phyloP scores from a whole-genome alignment of 2,329 filamentous ascomycete species.

The Peltaster fructicola region DNA sequence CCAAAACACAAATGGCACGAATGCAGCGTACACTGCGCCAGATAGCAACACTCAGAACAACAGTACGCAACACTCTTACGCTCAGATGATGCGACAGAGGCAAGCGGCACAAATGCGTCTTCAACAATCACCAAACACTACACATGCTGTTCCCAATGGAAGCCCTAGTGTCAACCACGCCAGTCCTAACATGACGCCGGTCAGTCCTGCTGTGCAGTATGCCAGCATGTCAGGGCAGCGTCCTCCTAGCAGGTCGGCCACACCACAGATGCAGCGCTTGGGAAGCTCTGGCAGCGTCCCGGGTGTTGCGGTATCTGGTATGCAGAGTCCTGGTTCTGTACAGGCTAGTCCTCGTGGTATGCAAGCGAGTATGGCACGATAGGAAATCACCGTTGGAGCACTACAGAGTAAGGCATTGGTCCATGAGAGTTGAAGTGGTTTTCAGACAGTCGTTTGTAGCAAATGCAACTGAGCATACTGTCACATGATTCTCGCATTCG shows the following conservation, averaged over 20 bases:
- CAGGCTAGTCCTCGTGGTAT: constrained; percentile 4
- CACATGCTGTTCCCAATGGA: constrained; percentile 9
- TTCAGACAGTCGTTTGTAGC: too few species aligned
- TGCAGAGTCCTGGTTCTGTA: constrained; percentile 16
- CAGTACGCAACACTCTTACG: constrained; percentile 10
- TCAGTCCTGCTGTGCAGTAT: constrained; percentile 8
- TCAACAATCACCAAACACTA: constrained; percentile 12
- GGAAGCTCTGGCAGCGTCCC: constrained; percentile 14
- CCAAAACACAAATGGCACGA: constrained; percentile 9
- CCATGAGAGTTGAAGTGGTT: too few species aligned
- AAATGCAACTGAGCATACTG: too few species aligned
- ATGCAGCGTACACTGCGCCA: constrained; percentile 6
- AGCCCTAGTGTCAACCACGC: constrained; percentile 14
- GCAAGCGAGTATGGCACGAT: constrained; percentile 17
- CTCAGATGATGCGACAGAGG: constrained; percentile 15
- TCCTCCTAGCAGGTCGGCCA: constrained; percentile 14
- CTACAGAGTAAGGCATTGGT: too few species aligned
- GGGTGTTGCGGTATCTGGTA: constrained; percentile 10
- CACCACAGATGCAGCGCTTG: constrained; percentile 17
- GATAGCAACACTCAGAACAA: constrained; percentile 5
- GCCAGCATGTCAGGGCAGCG: constrained; percentile 8
- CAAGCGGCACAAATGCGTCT: constrained; percentile 14
- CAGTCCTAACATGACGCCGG: constrained; percentile 15
- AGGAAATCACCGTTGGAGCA: too few species aligned
- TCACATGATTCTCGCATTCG: too few species aligned